phyloP scores from a whole-genome alignment of 257 asterid species.

The Gentiana macrophylla region DNA sequence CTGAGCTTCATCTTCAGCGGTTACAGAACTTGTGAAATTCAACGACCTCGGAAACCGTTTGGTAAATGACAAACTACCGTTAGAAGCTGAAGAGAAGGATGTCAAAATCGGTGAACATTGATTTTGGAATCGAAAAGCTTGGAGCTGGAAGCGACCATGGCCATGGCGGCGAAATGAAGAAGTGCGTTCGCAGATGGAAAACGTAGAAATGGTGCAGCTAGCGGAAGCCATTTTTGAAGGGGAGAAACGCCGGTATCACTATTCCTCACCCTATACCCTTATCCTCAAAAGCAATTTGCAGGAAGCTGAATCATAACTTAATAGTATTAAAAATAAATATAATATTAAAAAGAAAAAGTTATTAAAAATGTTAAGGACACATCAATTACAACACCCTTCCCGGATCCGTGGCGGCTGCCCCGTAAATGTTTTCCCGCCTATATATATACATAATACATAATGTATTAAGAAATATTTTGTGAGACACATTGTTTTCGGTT shows the following conservation, averaged over 20 bases:
- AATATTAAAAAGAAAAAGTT: too few species aligned
- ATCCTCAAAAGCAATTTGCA: neutral
- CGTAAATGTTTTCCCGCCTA: too few species aligned
- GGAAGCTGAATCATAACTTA: too few species aligned
- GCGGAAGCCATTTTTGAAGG: slow-evolving; percentile 38
- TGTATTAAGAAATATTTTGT: too few species aligned
- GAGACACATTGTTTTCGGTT: too few species aligned
- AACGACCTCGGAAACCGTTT: slow-evolving; percentile 16
- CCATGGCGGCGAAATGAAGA: slow-evolving; percentile 10
- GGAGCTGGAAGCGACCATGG: neutral
- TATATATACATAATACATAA: too few species aligned
- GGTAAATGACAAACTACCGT: slow-evolving; percentile 13
- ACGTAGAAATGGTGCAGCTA: slow-evolving; percentile 19
- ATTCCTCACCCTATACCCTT: neutral
- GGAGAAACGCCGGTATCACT: neutral
- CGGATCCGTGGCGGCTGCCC: too few species aligned
- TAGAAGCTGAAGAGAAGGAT: slow-evolving; percentile 5
- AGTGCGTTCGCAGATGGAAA: slow-evolving; percentile 21
- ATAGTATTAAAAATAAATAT: too few species aligned
- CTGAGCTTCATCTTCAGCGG: slow-evolving; percentile 30
- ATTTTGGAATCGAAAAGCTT: neutral
- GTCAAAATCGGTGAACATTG: neutral
- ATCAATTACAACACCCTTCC: too few species aligned
- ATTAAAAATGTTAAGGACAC: too few species aligned
- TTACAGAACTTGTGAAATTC: slow-evolving; percentile 15